Conservation (phyloP, 208 protist genomes). For the Willaertia magna region DNA sequence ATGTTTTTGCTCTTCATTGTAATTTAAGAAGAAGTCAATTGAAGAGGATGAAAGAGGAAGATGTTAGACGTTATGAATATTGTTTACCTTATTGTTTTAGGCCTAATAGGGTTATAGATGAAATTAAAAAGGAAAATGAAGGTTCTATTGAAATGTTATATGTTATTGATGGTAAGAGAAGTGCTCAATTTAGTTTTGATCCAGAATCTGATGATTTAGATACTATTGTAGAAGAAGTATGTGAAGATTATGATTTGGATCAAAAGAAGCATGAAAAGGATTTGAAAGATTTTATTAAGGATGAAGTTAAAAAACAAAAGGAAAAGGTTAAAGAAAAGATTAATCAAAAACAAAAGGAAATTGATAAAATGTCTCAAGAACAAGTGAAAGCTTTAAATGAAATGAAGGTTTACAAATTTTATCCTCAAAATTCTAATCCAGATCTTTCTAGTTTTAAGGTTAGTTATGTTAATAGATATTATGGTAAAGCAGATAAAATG, state of each 20-base stretch:
- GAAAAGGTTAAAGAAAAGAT: conserved; percentile 5
- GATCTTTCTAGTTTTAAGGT: conserved; percentile 17
- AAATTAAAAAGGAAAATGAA: not conserved
- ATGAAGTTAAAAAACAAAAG: conserved; percentile 16
- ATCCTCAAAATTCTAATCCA: conserved; percentile 21
- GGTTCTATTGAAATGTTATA: not conserved
- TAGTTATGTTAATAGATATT: conserved; percentile 29
- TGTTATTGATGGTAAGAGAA: not conserved
- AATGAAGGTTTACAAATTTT: conserved; percentile 31
- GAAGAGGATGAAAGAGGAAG: conserved; percentile 21
- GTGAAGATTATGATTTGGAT: conserved; percentile 17
- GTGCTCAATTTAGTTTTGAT: conserved; percentile 20
- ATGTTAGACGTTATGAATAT: conserved; percentile 18
- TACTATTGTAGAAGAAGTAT: conserved; percentile 9
- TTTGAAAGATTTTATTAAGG: conserved; percentile 11
- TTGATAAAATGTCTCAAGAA: conserved; percentile 12
- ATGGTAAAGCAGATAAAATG: conserved; percentile 28
- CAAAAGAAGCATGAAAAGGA: not conserved
- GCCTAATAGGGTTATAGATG: not conserved
- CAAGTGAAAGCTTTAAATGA: conserved; percentile 23
- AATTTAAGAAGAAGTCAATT: conserved; percentile 12
- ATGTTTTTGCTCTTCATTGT: conserved; percentile 19
- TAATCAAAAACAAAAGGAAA: not conserved
- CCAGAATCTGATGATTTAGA: conserved; percentile 19
- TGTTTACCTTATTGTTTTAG: conserved; percentile 27